These are phyloP conservation scores for Solanum rostratum DNA, from an alignment of 257 asterid species.

Conservation along the genomic window DNA sequence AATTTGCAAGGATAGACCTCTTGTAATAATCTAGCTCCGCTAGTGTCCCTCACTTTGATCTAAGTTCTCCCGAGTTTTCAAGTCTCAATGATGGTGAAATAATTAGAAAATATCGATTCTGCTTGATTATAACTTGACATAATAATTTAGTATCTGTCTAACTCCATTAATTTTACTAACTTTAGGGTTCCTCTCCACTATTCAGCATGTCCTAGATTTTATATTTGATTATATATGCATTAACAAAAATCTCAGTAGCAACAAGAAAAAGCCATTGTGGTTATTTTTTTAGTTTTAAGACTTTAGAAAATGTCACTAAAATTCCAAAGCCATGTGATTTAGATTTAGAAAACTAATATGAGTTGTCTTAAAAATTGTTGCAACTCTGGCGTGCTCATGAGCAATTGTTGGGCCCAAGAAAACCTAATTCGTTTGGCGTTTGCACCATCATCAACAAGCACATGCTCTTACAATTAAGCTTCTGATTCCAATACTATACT, in stretches of 20 bases:
- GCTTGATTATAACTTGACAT: too few relatives aligned
- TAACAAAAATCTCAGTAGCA: not conserved
- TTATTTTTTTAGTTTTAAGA: not conserved
- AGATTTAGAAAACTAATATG: conserved; percentile 14
- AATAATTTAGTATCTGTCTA: too few relatives aligned
- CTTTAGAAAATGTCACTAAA: not conserved
- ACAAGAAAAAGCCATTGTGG: not conserved
- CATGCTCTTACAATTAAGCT: conserved; percentile 2
- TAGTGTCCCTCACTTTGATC: too few relatives aligned
- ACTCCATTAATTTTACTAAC: not conserved
- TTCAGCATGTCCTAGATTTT: not conserved
- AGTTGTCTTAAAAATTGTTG: conserved; percentile 20
- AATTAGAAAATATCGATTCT: too few relatives aligned
- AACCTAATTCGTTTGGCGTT: conserved; percentile 27
- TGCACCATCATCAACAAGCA: conserved; percentile 16
- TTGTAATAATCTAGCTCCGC: too few relatives aligned
- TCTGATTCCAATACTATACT: not conserved
- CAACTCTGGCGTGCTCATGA: conserved; percentile 1
- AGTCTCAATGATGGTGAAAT: too few relatives aligned
- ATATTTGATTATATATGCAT: not conserved
- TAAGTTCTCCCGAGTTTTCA: too few relatives aligned
- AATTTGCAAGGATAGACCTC: too few relatives aligned
- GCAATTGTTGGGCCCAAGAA: conserved; percentile 8
- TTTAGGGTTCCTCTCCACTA: not conserved
- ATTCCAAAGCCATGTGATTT: conserved; percentile 22